These are phyloP conservation scores for Paraphoma chrysanthemicola DNA, from an alignment of 2,329 filamentous ascomycete genomes.

Conservation along the genomic window DNA sequence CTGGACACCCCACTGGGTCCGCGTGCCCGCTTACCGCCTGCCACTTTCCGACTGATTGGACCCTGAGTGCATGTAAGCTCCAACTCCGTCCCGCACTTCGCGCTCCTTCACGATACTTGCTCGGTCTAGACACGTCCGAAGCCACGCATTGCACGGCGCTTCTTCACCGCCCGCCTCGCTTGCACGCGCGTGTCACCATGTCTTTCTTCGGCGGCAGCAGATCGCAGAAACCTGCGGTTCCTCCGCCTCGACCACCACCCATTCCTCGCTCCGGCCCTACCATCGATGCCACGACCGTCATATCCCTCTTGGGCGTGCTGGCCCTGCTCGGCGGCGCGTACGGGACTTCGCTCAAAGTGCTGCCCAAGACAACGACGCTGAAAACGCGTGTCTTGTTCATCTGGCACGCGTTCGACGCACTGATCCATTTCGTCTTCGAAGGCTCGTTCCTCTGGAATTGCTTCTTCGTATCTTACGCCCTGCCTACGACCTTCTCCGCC, in stretches of 20 bases:
- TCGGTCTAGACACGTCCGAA: slow-evolving; percentile 13
- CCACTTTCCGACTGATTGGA: slow-evolving; percentile 29
- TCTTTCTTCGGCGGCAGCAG: slow-evolving; percentile 32
- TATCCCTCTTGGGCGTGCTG: slow-evolving; percentile 63
- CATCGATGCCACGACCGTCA: slow-evolving; percentile 59
- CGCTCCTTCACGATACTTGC: slow-evolving; percentile 11
- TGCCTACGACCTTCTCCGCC: slow-evolving; percentile 49
- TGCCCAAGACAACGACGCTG: slow-evolving; percentile 61
- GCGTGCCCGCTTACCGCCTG: slow-evolving; percentile 33
- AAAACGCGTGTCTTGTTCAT: slow-evolving; percentile 81
- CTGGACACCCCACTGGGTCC: slow-evolving; percentile 5
- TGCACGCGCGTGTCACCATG: slow-evolving; percentile 15
- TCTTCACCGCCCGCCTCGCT: slow-evolving; percentile 2
- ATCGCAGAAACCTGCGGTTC: slow-evolving; percentile 27
- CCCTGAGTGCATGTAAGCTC: slow-evolving; percentile 15
- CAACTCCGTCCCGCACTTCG: slow-evolving; percentile 11
- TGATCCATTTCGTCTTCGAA: slow-evolving; percentile 91
- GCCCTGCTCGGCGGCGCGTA: slow-evolving; percentile 63
- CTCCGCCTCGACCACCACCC: slow-evolving; percentile 64
- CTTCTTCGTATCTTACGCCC: slow-evolving; percentile 72
- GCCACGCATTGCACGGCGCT: background rate
- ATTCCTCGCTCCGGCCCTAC: slow-evolving; percentile 58
- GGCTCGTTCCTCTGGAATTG: slow-evolving; percentile 92
- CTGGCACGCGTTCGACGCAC: slow-evolving; percentile 92
- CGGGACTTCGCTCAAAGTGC: slow-evolving; percentile 54